Base-by-base conservation (phyloP, 1,139 yeast genomes). In the Kodamaea derodonti region DNA sequence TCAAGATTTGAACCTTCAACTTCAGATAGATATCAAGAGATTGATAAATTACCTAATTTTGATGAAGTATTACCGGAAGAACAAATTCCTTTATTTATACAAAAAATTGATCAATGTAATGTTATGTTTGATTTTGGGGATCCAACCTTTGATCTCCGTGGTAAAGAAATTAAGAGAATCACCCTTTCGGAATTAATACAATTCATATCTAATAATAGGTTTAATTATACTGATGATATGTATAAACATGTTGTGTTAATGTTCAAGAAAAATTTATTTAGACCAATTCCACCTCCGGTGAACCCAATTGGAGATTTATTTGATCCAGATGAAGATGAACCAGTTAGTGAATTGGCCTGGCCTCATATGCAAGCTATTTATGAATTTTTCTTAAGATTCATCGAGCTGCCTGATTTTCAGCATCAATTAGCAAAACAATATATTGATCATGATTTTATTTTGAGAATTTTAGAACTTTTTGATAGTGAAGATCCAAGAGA, bases 271-370 rank as follows among this genome's bases (percentile, higher is more conserved):
- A 92, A 92, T 61, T 70, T 92, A 37, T 88, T 92, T 60, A 78
- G 99, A 54, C 96, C 97, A 22, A 87, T 92, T 30, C 97, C 98
- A 3, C 98, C 99, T 1, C 97, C 97, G 1, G 95, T 90, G 29
- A 92, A 94, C 57, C 97, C 97, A 3, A 76, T 90, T 27, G 98
- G 98, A 25, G 98, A 94, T 43, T 75, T 92, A 20, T 94, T 77
- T 58, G 98, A 94, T 52, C 98, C 99, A 0, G 98, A 92, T 64
- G 99, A 92, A 63, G 98, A 92, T 62, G 99, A 92, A 61, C 97
- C 97, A 2, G 95, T 92, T 28, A 80, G 80, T 52, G 98, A 94
- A 56, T 78, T 92, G 42, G 92, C 97, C 4, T 92, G 99, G 99
- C 96, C 98, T 4, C 99, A 92, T 58, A 92, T 94, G 97, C 95